A percentile compares a stretch with the other conserved stretches of the same genome.
Evolutionary conservation across 371 early-diverging fungal species (phyloP).

Genomic region (Mucor ambiguus): DNA sequence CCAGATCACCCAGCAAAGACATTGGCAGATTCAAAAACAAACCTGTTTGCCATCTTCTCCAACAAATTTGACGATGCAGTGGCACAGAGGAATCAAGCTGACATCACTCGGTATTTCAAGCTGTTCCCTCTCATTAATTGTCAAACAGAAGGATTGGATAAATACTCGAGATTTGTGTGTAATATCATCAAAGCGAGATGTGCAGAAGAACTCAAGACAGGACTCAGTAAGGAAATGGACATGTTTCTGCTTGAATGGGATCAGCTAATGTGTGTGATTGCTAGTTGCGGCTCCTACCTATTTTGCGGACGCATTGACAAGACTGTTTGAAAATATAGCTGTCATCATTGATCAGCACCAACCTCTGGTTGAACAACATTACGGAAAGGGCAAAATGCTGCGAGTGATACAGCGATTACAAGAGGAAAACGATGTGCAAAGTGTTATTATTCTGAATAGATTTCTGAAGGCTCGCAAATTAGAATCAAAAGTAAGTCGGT

Average conservation of each 20-base stretch:
- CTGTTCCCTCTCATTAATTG: slow-evolving; percentile 87
- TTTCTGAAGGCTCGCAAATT: slow-evolving; percentile 55
- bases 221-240: slow-evolving; percentile 33
- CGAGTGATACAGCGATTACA: slow-evolving; percentile 86
- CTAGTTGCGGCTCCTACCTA: slow-evolving; percentile 54
- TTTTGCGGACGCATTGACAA: slow-evolving; percentile 75
- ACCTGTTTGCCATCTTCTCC: slow-evolving; percentile 70
- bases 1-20: slow-evolving; percentile 69
- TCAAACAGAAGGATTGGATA: slow-evolving; percentile 82
- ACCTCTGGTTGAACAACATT: slow-evolving; percentile 78
- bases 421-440: slow-evolving; percentile 83
- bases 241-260: background rate
- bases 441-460: slow-evolving; percentile 72
- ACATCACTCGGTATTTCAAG: slow-evolving; percentile 84
- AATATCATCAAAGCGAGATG: slow-evolving; percentile 70
- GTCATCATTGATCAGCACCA: slow-evolving; percentile 84
- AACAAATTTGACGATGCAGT: slow-evolving; percentile 83
- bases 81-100: slow-evolving; percentile 64
- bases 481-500: slow-evolving; percentile 38
- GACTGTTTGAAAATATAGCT: slow-evolving; percentile 88
- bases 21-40: slow-evolving; percentile 62
- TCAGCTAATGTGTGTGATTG: background rate
- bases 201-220: slow-evolving; percentile 62
- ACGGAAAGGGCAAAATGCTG: slow-evolving; percentile 86
- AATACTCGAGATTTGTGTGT: slow-evolving; percentile 84